Percentiles rank a stretch among this genome's conserved stretches.
These are phyloP conservation scores for Phaeomoniella chlamydospora DNA, from an alignment of 2,329 filamentous ascomycete species.

Conservation along the genomic window DNA sequence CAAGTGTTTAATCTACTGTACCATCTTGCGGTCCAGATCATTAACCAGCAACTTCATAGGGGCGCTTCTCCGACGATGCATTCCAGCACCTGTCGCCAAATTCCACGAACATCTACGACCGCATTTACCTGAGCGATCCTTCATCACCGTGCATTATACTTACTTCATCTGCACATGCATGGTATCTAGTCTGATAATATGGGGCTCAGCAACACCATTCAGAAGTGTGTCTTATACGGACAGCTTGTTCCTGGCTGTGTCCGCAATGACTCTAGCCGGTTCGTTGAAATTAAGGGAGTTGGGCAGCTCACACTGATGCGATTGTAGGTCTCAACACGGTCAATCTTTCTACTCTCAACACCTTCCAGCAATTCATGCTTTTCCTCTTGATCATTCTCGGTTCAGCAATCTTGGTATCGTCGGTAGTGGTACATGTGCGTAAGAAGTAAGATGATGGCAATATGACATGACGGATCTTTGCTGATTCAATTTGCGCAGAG, in stretches of 20 bases:
- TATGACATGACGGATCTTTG: too few relatives aligned
- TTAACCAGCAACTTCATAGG: too few relatives aligned
- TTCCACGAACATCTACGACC: background rate
- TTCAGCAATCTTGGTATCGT: slow-evolving; percentile 30
- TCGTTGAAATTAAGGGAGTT: background rate
- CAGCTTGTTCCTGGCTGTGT: slow-evolving; percentile 28
- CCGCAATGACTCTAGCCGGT: slow-evolving; percentile 33
- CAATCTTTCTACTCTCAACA: slow-evolving; percentile 30
- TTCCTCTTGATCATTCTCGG: slow-evolving; percentile 33
- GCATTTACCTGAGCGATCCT: slow-evolving; percentile 9
- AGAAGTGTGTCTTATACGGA: slow-evolving; percentile 28
- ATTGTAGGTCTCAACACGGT: slow-evolving; percentile 25
- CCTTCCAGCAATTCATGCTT: slow-evolving; percentile 30
- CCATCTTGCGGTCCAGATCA: too few relatives aligned
- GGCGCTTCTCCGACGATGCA: background rate
- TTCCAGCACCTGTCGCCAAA: background rate
- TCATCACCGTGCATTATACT: slow-evolving; percentile 30
- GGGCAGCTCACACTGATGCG: background rate
- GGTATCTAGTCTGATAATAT: slow-evolving; percentile 30
- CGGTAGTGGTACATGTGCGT: slow-evolving; percentile 26
- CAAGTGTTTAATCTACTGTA: too few relatives aligned
- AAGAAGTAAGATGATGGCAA: slow-evolving; percentile 11
- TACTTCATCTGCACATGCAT: slow-evolving; percentile 31
- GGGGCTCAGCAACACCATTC: slow-evolving; percentile 28
- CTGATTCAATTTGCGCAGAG: too few relatives aligned